These are phyloP conservation scores for Eimeria zaria DNA, from an alignment of 169 alveolate genomes.

Conservation along the genomic window DNA sequence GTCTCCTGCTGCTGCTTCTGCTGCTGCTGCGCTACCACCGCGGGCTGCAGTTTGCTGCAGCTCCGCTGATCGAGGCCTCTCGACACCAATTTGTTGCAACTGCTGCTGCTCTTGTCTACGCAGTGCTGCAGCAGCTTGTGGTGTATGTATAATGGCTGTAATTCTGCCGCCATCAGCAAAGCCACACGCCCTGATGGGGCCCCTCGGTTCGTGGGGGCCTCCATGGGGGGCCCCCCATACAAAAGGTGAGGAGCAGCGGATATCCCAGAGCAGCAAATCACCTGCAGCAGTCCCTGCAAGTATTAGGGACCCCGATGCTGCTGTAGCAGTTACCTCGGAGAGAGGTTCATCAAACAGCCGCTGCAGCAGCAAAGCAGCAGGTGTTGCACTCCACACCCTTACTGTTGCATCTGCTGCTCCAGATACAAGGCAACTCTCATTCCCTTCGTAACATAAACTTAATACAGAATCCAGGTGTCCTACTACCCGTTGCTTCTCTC, in stretches of 20 bases:
- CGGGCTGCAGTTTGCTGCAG: background rate
- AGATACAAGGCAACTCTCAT: conserved; percentile 41
- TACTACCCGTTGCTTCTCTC: conserved; percentile 12
- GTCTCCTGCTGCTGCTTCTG: conserved; percentile 23
- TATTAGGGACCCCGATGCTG: conserved; percentile 55
- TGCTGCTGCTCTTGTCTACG: conserved; percentile 55
- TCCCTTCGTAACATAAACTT: conserved; percentile 26
- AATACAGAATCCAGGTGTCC: conserved; percentile 76
- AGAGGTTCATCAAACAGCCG: conserved; percentile 81
- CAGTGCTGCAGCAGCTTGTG: conserved; percentile 40
- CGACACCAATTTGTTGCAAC: conserved; percentile 25
- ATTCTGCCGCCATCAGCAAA: conserved; percentile 45
- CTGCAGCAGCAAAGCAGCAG: conserved; percentile 45
- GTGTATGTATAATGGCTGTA: background rate
- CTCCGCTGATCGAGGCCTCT: background rate
- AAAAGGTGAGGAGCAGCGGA: conserved; percentile 53
- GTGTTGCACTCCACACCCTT: conserved; percentile 76
- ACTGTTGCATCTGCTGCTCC: conserved; percentile 84
- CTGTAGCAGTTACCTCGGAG: conserved; percentile 78
- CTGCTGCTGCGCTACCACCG: background rate
- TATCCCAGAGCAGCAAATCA: conserved; percentile 74
- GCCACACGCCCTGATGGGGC: conserved; percentile 17
- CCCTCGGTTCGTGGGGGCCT: conserved; percentile 24
- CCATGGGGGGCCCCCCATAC: conserved; percentile 58
- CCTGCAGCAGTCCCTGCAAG: conserved; percentile 78